Conservation (phyloP, 176 grass and related monocot genomes). For the Carex cristatella region DNA sequence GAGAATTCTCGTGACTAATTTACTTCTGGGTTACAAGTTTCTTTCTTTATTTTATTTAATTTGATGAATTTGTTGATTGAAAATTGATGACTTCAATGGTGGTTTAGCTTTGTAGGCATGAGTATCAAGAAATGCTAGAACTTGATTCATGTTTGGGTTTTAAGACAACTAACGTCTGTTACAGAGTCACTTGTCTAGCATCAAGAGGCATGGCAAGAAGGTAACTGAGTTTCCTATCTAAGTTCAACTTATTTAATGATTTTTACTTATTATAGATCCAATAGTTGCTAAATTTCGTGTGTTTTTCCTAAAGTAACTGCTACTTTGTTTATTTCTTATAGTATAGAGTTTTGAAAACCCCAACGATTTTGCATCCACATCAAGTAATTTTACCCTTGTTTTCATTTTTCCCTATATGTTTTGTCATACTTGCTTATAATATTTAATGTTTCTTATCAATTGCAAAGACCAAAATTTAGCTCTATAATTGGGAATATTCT, state of each 20-base stretch:
- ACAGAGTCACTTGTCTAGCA: conserved; percentile 18
- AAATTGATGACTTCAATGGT: neutral
- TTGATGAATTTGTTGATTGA: neutral
- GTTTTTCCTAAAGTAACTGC: neutral
- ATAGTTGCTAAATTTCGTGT: neutral
- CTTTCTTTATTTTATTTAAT: neutral
- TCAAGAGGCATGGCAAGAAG: conserved; percentile 31
- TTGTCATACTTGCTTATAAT: neutral
- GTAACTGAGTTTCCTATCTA: neutral
- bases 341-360: conserved; percentile 13
- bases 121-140: neutral
- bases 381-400: conserved; percentile 4
- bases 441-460: neutral
- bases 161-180: neutral
- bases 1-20: neutral
- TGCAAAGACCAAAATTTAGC: neutral
- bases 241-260: neutral
- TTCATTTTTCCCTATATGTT: neutral
- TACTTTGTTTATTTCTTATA: conserved; percentile 6
- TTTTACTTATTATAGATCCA: neutral
- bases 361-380: neutral
- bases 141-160: neutral
- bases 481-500: neutral
- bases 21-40: no score
- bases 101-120: neutral